phyloP scores from a whole-genome alignment of 148 eudicot species.

The Dianthus caryophyllus region DNA sequence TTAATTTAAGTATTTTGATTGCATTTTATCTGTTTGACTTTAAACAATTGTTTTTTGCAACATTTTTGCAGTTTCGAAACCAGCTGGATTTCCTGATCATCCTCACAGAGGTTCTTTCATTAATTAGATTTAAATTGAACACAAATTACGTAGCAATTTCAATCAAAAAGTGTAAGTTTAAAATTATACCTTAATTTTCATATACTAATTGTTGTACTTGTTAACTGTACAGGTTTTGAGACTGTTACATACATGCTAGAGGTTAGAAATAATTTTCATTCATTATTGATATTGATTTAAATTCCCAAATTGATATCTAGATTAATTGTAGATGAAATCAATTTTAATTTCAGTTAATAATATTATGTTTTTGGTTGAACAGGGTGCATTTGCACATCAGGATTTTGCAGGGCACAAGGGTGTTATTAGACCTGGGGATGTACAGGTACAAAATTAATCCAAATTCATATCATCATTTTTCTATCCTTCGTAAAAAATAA shows the following conservation, averaged over 20 bases:
- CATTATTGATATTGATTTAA: neutral
- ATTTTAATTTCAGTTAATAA: neutral
- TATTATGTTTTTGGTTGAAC: conserved; percentile 8
- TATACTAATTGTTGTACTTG: too few species aligned
- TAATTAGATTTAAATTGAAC: too few species aligned
- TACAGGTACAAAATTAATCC: conserved; percentile 48
- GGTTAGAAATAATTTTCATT: conserved; percentile 30
- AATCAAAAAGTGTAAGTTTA: too few species aligned
- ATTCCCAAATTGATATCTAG: too few species aligned
- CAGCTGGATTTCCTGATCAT: conserved; percentile 98
- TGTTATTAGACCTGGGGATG: conserved; percentile 72
- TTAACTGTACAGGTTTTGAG: conserved; percentile 63
- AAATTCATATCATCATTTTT: neutral
- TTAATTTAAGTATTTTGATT: neutral
- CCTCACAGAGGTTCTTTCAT: conserved; percentile 73
- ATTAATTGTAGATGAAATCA: neutral
- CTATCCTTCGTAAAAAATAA: too few species aligned
- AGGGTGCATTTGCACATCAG: conserved; percentile 92
- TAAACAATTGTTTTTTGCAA: too few species aligned
- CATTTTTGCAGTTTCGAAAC: conserved; percentile 59
- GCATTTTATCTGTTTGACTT: too few species aligned
- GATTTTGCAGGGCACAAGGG: conserved; percentile 92
- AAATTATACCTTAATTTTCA: too few species aligned
- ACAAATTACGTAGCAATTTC: too few species aligned
- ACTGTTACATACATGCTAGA: conserved; percentile 94